Conservation (phyloP, 768 basidiomycete genomes). For the Lactarius sp. region DNA sequence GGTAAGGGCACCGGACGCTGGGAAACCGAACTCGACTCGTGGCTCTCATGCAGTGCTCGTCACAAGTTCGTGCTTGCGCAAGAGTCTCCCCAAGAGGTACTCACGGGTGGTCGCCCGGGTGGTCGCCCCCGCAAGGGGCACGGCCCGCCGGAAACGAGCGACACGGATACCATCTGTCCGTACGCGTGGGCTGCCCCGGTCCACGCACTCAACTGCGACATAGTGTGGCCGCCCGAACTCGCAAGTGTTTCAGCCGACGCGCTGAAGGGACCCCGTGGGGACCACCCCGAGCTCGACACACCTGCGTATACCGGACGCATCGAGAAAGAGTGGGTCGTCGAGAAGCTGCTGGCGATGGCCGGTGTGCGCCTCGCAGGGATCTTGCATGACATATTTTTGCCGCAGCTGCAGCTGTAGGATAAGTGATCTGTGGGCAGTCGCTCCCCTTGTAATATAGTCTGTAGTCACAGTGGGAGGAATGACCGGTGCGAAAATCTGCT, state of each 20-base stretch:
- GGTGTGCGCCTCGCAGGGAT: constrained; percentile 81
- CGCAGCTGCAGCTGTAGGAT: constrained; percentile 3
- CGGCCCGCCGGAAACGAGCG: constrained; percentile 28
- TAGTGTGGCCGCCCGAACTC: constrained; percentile 74
- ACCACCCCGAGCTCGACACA: constrained; percentile 71
- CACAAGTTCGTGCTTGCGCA: not conserved
- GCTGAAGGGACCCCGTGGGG: constrained; percentile 26
- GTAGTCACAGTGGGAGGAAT: no score
- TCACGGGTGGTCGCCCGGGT: not conserved
- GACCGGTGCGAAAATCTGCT: no score
- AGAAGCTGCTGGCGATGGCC: constrained; percentile 76
- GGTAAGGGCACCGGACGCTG: constrained; percentile 35
- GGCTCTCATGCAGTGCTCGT: constrained; percentile 57
- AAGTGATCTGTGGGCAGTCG: not conserved
- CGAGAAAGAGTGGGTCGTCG: constrained; percentile 61
- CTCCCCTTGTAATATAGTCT: not conserved
- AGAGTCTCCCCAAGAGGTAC: not conserved
- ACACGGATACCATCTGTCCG: constrained; percentile 65
- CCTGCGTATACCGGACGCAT: constrained; percentile 73
- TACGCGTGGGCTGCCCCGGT: constrained; percentile 72
- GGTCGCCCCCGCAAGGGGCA: constrained; percentile 3
- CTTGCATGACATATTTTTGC: constrained; percentile 67
- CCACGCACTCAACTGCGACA: constrained; percentile 74
- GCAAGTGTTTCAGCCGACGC: constrained; percentile 27
- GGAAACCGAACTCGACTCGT: constrained; percentile 50